phyloP scores from a whole-genome alignment of 352 stramenopile genomes.

The Phytophthora litchii region DNA sequence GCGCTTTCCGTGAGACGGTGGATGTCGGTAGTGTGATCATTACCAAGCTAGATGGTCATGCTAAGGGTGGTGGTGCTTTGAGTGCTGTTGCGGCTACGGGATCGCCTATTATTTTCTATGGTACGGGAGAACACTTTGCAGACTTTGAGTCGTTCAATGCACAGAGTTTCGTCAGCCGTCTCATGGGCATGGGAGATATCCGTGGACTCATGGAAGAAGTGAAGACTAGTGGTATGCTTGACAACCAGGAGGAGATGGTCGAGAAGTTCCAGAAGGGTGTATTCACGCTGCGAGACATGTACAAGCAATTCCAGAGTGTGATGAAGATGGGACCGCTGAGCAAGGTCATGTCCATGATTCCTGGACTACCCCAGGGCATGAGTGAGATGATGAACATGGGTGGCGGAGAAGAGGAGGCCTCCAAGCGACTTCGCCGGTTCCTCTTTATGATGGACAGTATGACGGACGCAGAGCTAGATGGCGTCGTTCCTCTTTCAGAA shows the following conservation, averaged over 20 bases:
- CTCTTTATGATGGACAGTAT: slow-evolving; percentile 99
- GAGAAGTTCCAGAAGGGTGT: slow-evolving; percentile 95
- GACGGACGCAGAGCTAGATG: slow-evolving; percentile 97
- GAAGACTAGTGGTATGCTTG: slow-evolving; percentile 88
- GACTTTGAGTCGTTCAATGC: slow-evolving; percentile 99
- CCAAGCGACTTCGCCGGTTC: slow-evolving; percentile 95
- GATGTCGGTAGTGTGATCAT: slow-evolving; percentile 98
- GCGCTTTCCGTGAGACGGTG: slow-evolving; percentile 95
- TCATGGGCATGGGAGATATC: slow-evolving; percentile 98
- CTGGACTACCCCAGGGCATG: slow-evolving; percentile 92
- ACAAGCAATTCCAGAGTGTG: slow-evolving; percentile 98
- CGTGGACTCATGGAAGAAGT: slow-evolving; percentile 96
- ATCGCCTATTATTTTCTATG: slow-evolving; percentile 98
- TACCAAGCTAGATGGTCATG: slow-evolving; percentile 99
- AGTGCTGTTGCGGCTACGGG: slow-evolving; percentile 97
- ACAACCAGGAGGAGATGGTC: slow-evolving; percentile 96
- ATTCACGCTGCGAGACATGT: slow-evolving; percentile 99
- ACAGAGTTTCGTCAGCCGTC: slow-evolving; percentile 97
- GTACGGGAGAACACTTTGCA: slow-evolving; percentile 97
- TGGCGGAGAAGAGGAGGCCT: slow-evolving; percentile 92
- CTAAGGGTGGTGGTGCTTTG: slow-evolving; percentile 98
- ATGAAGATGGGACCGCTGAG: slow-evolving; percentile 98
- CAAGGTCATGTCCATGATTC: slow-evolving; percentile 99
- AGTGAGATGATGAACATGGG: slow-evolving; percentile 91
- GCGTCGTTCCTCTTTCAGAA: slow-evolving; percentile 67